Evolutionary conservation across 441 rosid genomes (phyloP).

Genomic region (Rhodomyrtus psidioides): DNA sequence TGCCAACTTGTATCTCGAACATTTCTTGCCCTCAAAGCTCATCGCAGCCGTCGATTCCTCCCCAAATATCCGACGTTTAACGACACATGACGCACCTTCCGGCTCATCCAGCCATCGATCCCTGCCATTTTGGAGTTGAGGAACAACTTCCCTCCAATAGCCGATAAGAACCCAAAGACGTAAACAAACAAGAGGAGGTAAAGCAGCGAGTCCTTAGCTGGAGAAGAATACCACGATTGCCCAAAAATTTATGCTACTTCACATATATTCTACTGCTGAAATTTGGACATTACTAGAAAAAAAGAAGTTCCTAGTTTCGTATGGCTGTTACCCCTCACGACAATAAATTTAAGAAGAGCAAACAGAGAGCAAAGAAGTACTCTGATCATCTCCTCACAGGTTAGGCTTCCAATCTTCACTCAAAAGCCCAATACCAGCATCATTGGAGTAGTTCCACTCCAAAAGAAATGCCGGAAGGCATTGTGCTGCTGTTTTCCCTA

Average conservation of each 20-base stretch:
- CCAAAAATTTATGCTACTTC: too few species aligned
- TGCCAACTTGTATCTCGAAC: neutral
- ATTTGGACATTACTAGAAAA: neutral
- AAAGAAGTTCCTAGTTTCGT: neutral
- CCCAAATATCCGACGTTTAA: neutral
- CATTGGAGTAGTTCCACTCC: neutral
- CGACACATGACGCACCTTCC: neutral
- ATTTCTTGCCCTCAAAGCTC: neutral
- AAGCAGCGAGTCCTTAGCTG: too few species aligned
- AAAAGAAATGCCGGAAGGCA: neutral
- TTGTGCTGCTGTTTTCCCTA: rapidly evolving
- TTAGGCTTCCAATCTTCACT: neutral
- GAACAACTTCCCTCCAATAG: too few species aligned
- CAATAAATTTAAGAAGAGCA: neutral
- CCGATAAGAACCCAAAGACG: too few species aligned
- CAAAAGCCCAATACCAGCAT: neutral
- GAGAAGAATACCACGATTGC: too few species aligned
- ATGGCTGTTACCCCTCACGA: neutral
- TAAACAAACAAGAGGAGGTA: too few species aligned
- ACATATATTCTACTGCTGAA: too few species aligned
- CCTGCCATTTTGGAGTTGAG: too few species aligned
- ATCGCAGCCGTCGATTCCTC: neutral
- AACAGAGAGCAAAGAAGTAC: neutral
- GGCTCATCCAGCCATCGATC: neutral
- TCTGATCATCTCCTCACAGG: neutral